Base-by-base conservation (phyloP, 2,329 filamentous ascomycete genomes). In the Coniochaeta ligniaria region DNA sequence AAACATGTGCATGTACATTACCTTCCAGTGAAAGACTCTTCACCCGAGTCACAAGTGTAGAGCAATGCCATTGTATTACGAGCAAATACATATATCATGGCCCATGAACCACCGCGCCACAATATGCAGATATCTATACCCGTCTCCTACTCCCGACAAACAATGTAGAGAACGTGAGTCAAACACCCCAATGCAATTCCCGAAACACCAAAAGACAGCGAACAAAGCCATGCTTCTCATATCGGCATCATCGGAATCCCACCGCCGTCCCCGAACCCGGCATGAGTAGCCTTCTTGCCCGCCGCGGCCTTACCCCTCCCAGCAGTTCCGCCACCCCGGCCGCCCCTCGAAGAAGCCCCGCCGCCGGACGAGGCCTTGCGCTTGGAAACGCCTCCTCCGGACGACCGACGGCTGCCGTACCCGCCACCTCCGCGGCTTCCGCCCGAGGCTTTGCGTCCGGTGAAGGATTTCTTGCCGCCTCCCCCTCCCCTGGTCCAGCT, bases 371-470 rank as follows among this genome's bases (percentile, higher is more conserved):
- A 61, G 26, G 52, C 43, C 58, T 55, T 64, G n/a, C 63, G 63
- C 62, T 69, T 69, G 12, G 62, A 60, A 22, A 67, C 62, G 4
- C 65, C 65, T n/a, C 63, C 60, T 24, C 60, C 59, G 3, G 66
- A 66, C 54, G 26, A 60, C 20, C 54, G 58, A 31, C 47, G 22
- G 22, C 47, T n/a, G 26, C 24, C 26, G 26, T 52, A 52, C 14
- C 58, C 59, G 58, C 61, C 57, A 38, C 64, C 60, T 14, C 65
- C n/a, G n/a, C n/a, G 57, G 36, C 64, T 60, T 7, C 59, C 57
- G 31, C 45, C 52, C 43, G 63, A 63, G 5, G 35, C 61, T 54
- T 61, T 58, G 8, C 66, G 62, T 24, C 61, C 60, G 35, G 57
- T 59, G 56, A 61, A 64, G 3, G 55, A 52, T 43, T 60, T 64